phyloP scores from a whole-genome alignment of 768 basidiomycete genomes.

The Russula brevipes region DNA sequence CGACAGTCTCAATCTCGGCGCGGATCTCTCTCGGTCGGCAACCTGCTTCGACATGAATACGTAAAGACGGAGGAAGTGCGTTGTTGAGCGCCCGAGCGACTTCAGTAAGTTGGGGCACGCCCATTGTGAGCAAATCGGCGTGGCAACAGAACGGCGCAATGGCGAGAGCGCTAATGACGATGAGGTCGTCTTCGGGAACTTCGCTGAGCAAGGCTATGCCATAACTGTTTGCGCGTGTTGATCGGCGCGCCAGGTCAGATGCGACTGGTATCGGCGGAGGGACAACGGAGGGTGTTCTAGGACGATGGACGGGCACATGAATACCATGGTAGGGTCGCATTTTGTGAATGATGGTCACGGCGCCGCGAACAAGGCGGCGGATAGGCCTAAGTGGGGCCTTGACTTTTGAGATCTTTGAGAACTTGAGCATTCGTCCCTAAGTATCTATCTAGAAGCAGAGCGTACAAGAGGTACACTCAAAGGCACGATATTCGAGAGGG shows the following conservation, averaged over 20 bases:
- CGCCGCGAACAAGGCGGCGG: slow-evolving; percentile 38
- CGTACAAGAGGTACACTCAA: not conserved
- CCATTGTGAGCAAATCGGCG: slow-evolving; percentile 65
- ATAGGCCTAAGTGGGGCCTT: slow-evolving; percentile 33
- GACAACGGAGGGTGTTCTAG: slow-evolving; percentile 13
- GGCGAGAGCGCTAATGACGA: slow-evolving; percentile 59
- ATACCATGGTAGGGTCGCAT: not conserved
- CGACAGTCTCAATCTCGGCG: slow-evolving; percentile 51
- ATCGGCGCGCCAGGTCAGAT: not conserved
- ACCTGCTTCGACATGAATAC: slow-evolving; percentile 42
- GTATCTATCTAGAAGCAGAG: too few species aligned
- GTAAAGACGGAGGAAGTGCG: slow-evolving; percentile 47
- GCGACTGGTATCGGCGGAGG: slow-evolving; percentile 17
- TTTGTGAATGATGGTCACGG: slow-evolving; percentile 30
- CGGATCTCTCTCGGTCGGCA: slow-evolving; percentile 45
- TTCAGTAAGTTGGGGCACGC: slow-evolving; percentile 44
- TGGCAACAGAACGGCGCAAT: slow-evolving; percentile 66
- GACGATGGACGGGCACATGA: slow-evolving; percentile 12
- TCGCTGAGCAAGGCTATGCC: slow-evolving; percentile 59
- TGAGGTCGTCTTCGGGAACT: slow-evolving; percentile 45
- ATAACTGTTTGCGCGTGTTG: slow-evolving; percentile 4
- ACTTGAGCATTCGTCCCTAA: slow-evolving; percentile 13
- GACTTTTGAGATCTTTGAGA: slow-evolving; percentile 11
- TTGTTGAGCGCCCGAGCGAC: slow-evolving; percentile 54
- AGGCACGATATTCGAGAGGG: not conserved